These are phyloP conservation scores for Myriangium duriaei DNA, from an alignment of 2,329 filamentous ascomycete genomes.

Conservation along the genomic window DNA sequence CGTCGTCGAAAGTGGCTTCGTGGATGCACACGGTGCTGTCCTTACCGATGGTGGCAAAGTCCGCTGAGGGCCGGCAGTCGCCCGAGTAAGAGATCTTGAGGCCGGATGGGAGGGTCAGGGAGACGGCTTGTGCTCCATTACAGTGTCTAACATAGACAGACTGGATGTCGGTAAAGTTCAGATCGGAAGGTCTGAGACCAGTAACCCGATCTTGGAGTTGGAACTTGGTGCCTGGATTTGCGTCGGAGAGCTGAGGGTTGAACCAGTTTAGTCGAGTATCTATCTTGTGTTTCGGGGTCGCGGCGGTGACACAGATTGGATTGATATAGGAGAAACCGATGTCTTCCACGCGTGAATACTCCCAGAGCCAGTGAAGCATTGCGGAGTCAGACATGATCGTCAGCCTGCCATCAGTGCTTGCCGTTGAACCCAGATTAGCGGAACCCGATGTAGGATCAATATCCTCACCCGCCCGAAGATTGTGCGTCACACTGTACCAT, in stretches of 20 bases:
- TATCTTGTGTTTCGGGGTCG: conserved; percentile 12
- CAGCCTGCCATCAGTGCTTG: conserved; percentile 29
- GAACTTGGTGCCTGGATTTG: conserved; percentile 25
- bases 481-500: conserved; percentile 54
- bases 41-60: conserved; percentile 58
- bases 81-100: conserved; percentile 90
- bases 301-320: conserved; percentile 33
- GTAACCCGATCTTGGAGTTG: conserved; percentile 15
- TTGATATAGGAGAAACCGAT: conserved; percentile 54
- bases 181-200: conserved; percentile 26
- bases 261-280: conserved; percentile 23
- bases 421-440: conserved; percentile 20
- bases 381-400: conserved; percentile 55
- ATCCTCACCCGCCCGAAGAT: conserved; percentile 19
- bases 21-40: conserved; percentile 78
- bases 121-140: conserved; percentile 60
- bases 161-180: conserved; percentile 55
- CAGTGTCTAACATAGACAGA: conserved; percentile 66
- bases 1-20: conserved; percentile 92
- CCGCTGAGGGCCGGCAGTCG: conserved; percentile 68
- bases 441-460: conserved; percentile 13
- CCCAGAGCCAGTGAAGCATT: conserved; percentile 65
- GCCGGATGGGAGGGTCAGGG: conserved; percentile 62
- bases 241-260: conserved; percentile 15
- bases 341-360: conserved; percentile 68